Conservation (phyloP, 2,329 filamentous ascomycete species). For the Dactylellina parvicollis region DNA sequence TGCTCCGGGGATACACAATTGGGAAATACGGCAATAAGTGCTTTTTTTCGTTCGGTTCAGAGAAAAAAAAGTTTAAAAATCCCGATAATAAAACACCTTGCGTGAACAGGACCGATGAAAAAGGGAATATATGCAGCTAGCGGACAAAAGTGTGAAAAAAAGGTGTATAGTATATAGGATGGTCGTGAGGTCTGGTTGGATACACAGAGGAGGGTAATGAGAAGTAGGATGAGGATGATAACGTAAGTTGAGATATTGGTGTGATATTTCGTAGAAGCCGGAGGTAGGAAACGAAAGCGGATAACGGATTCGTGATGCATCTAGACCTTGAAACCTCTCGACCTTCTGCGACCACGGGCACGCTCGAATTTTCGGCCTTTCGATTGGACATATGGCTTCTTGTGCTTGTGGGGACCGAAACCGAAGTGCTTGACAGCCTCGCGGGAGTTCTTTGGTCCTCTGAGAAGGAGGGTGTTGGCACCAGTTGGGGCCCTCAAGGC, state of each 20-base stretch:
- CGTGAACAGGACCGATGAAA: constrained; percentile 50
- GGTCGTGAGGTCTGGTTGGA: constrained; percentile 43
- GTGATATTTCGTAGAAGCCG: constrained; percentile 24
- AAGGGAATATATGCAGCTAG: constrained; percentile 52
- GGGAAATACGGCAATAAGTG: constrained; percentile 33
- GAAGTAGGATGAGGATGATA: background rate
- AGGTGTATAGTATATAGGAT: constrained; percentile 38
- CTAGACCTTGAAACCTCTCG: constrained; percentile 89
- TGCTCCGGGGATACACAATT: constrained; percentile 18
- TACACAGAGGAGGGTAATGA: constrained; percentile 38
- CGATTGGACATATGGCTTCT: constrained; percentile 85
- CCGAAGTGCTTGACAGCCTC: constrained; percentile 99
- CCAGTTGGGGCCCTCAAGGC: constrained; percentile 94
- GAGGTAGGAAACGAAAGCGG: constrained; percentile 1
- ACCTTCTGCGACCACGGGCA: constrained; percentile 98
- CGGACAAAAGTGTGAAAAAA: constrained; percentile 29
- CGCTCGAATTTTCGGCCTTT: constrained; percentile 99
- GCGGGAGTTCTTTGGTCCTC: constrained; percentile 96
- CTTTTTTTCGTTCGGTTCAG: constrained; percentile 31
- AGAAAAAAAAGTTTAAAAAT: constrained; percentile 46
- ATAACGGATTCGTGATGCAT: constrained; percentile 31
- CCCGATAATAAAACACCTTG: constrained; percentile 55
- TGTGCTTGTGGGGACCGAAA: constrained; percentile 96
- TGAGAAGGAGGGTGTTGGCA: constrained; percentile 94
- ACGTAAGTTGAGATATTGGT: constrained; percentile 14